These are phyloP conservation scores for Penicillium psychrosexuale DNA, from an alignment of 2,329 filamentous ascomycete species.

Conservation along the genomic window DNA sequence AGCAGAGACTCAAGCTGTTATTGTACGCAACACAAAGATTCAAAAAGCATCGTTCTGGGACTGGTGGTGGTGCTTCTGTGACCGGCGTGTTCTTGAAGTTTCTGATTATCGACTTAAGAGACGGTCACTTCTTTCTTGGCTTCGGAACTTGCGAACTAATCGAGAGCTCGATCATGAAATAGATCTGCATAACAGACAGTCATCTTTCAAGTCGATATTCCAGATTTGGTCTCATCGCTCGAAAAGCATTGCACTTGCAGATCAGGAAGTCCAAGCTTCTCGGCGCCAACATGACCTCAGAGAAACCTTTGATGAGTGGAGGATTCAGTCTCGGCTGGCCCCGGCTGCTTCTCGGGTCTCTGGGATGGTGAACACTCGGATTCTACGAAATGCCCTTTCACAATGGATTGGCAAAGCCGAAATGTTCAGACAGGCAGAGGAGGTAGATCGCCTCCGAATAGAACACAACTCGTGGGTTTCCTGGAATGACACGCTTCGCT, in stretches of 20 bases:
- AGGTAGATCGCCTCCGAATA: conserved; percentile 52
- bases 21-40: conserved; percentile 30
- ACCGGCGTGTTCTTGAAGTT: conserved; percentile 44
- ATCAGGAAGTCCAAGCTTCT: conserved; percentile 32
- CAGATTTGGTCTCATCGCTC: conserved; percentile 37
- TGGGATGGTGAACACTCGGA: conserved; percentile 44
- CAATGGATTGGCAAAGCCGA: conserved; percentile 50
- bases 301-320: conserved; percentile 44
- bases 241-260: conserved; percentile 25
- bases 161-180: conserved; percentile 41
- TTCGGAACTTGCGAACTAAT: conserved; percentile 39
- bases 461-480: conserved; percentile 57
- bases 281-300: conserved; percentile 35
- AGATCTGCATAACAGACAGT: conserved; percentile 30
- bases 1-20: conserved; percentile 34
- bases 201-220: conserved; percentile 29
- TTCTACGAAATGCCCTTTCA: conserved; percentile 47
- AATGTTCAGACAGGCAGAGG: conserved; percentile 48
- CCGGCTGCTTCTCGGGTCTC: conserved; percentile 45
- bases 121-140: conserved; percentile 42
- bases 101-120: conserved; percentile 42
- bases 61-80: conserved; percentile 47
- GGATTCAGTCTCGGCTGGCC: conserved; percentile 40
- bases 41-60: conserved; percentile 38
- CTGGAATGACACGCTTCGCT: conserved; percentile 62